Evolutionary conservation across 805 yeast genomes (phyloP), one percentile per base, ranked within the genome.

Genomic region (Scheffersomyces spartinae): DNA sequence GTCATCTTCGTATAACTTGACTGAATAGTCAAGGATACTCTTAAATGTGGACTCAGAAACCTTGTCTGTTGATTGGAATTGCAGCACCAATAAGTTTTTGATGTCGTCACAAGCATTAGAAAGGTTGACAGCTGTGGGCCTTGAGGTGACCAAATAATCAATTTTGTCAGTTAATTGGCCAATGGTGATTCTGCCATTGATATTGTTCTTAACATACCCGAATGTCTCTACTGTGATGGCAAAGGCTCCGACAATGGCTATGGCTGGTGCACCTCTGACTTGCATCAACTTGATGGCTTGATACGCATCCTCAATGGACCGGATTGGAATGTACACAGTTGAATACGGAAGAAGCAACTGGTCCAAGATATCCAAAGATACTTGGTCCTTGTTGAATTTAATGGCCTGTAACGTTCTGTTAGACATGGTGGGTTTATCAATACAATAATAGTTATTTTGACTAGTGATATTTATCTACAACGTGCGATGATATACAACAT

Each of bases 251-350:
- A 88, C 96, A 30, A 88, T 82, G 34, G 96, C 96, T 45, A 88
- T 88, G 1, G 97, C 97, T 0, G 98, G 98, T 0, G 98, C 98
- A 19, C 98, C 98, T 47, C 98, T 67, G 4, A 93, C 96, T 42
- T 82, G 85, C 98, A 88, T 88, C 30, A 64, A 64, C 44, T 74
- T 76, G 49, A 88, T 88, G n/a, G 81, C 94, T 11, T 65, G 63
- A 51, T 57, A 83, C 3, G 94, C 96, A 47, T 78, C 85, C 24
- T 75, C 75, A 26, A 82, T 72, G 10, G 71, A 56, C 19, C 55
- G 36, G 30, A 88, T 68, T 1, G 62, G 46, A 12, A 86, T 55
- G 49, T 83, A 88, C 25, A 59, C 64, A 1, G 93, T 71, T 26
- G 76, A 64, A 38, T 82, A 84, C 0, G 98, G 98, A 18, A 88